Evolutionary conservation across 257 asterid species (phyloP).

Genomic region (Primulina eburnea): DNA sequence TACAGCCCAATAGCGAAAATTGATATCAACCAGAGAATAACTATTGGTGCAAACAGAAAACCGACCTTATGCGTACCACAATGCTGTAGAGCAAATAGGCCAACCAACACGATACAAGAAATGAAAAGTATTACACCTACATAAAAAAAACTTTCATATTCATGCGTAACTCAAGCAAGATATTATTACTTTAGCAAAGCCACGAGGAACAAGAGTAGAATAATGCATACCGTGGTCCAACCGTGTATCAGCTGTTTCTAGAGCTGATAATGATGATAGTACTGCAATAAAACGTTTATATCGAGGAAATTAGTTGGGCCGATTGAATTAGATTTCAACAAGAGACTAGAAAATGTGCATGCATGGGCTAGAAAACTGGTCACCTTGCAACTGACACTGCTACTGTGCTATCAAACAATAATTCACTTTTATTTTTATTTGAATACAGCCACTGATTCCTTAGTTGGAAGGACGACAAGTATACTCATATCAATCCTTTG

Average conservation of each 20-base stretch:
- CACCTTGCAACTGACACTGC: too few species aligned
- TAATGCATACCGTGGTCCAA: conserved; percentile 38
- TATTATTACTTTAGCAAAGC: too few species aligned
- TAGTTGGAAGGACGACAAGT: too few species aligned
- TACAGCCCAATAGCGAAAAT: conserved; percentile 70
- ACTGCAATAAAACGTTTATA: conserved; percentile 36
- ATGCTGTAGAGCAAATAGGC: conserved; percentile 95
- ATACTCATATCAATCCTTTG: neutral
- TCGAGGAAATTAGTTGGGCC: neutral
- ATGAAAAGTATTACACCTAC: conserved; percentile 62
- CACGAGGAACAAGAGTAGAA: neutral
- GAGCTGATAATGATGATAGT: conserved; percentile 53
- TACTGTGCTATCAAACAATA: too few species aligned
- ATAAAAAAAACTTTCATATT: conserved; percentile 18
- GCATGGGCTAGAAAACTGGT: too few species aligned
- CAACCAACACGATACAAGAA: conserved; percentile 72
- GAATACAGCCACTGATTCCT: too few species aligned
- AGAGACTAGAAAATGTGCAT: too few species aligned
- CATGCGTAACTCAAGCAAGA: conserved; percentile 15
- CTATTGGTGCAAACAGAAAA: conserved; percentile 84
- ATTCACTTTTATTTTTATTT: too few species aligned
- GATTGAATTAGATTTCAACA: too few species aligned
- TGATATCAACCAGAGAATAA: conserved; percentile 76
- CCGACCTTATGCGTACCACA: conserved; percentile 89
- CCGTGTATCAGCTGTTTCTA: conserved; percentile 33